Base-by-base conservation (phyloP, 2,329 filamentous ascomycete species). In the Hirsutella thompsonii region DNA sequence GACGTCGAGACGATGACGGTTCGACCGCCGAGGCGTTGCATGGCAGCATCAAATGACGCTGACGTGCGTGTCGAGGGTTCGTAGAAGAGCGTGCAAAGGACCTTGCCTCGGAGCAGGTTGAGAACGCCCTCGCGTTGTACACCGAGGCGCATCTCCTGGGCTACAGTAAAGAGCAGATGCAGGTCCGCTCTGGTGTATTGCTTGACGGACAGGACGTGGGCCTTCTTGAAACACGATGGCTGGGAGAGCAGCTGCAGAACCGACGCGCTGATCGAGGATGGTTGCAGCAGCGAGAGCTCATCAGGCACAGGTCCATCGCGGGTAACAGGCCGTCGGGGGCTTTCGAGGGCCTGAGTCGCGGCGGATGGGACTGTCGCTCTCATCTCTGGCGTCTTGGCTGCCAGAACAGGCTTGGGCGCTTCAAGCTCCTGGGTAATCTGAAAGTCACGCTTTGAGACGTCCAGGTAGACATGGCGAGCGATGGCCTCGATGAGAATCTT, bases 401-500 rank as follows among this genome's bases (percentile, higher is more conserved):
- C 20, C n/a, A 44, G 86, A 26, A 81, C 82, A 30, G 78, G 75
- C 77, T 19, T 29, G 10, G 19, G 83, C 86, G 61, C 86, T 75
- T 66, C 66, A 3, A 81, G 84, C 49, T 79, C 75, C 59, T 89
- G 83, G 64, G 92, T 95, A 37, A 87, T 90, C 68, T 94, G 88
- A 64, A 82, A 94, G 64, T 98, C 92, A 42, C 89, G 79, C 49
- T 79, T 81, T 56, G 79, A 77, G 43, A 98, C 79, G 30, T 85
- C 79, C 41, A 98, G 72, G 50, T 89, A 80, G 57, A 87, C 94
- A 60, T 93, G 83, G 44, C 90, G 81, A 42, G 88, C 81, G 49
- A 98, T 85, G 19, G 90, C 92, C 66, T 98, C 92, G 40, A 98
- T 82, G 39, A 98, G 67, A 44, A 98, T 86, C 73, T 96, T 98